A percentile compares a stretch with the other conserved stretches of the same genome.
Evolutionary conservation across 306 rosid genomes (phyloP).

Genomic region (Ammopiptanthus mongolicus): DNA sequence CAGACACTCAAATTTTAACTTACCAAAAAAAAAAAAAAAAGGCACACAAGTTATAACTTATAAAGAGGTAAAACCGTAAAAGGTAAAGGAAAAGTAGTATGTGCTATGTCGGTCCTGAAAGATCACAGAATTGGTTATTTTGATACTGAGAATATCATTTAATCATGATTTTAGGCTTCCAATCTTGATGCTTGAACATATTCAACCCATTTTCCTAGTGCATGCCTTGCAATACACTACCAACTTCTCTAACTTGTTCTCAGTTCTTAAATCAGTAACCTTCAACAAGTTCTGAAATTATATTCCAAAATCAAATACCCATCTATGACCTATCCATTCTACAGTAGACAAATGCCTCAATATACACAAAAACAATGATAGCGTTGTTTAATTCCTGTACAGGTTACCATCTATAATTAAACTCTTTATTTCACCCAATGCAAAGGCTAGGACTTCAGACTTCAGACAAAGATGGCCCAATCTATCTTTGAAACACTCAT

Average conservation of each 20-base stretch:
- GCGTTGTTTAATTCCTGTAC: background rate
- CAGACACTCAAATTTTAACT: background rate
- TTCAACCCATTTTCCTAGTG: background rate
- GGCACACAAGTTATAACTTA: background rate
- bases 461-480: constrained; percentile 3
- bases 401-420: background rate
- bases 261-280: constrained; percentile 9
- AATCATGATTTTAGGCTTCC: background rate
- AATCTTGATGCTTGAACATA: background rate
- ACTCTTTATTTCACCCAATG: background rate
- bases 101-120: background rate
- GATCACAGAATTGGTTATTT: background rate
- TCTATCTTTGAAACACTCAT: background rate
- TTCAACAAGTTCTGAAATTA: background rate
- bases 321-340: background rate
- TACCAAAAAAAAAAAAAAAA: background rate
- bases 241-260: constrained; percentile 11
- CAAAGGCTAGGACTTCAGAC: background rate
- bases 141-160: background rate
- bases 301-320: background rate
- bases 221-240: background rate
- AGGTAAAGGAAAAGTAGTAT: background rate
- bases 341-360: background rate
- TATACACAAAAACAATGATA: background rate
- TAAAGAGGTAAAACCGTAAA: background rate